Percentiles rank a stretch among this genome's conserved stretches.
Conservation (phyloP, 2,329 filamentous ascomycete genomes). For the Sporothrix variecibatus region DNA sequence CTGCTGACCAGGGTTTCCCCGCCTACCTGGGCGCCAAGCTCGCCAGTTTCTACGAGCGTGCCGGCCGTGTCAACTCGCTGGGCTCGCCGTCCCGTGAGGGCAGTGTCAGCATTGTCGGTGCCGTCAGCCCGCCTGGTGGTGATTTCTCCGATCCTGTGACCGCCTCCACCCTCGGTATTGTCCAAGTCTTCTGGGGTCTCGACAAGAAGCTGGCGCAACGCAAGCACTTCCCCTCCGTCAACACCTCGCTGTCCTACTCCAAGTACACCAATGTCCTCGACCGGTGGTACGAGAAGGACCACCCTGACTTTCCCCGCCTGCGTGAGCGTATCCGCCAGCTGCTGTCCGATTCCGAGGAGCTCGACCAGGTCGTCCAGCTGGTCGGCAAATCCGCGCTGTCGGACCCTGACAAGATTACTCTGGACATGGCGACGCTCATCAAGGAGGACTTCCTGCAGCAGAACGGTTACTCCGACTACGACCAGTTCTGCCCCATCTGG, state of each 20-base stretch:
- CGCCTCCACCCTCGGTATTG: slow-evolving; percentile 88
- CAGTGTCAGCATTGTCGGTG: slow-evolving; percentile 96
- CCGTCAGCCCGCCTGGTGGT: slow-evolving; percentile 91
- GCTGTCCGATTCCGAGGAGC: slow-evolving; percentile 90
- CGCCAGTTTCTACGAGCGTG: slow-evolving; percentile 98
- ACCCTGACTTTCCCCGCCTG: slow-evolving; percentile 89
- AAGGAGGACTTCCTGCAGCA: slow-evolving; percentile 99
- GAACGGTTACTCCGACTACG: slow-evolving; percentile 98
- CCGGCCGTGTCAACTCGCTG: slow-evolving; percentile 80
- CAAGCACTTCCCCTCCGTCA: slow-evolving; percentile 99
- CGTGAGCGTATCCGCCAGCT: slow-evolving; percentile 93
- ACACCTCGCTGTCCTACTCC: slow-evolving; percentile 91
- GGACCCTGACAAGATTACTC: slow-evolving; percentile 96
- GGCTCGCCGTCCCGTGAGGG: slow-evolving; percentile 87
- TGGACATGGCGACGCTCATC: slow-evolving; percentile 86
- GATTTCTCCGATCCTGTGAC: slow-evolving; percentile 99
- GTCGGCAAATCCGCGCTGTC: slow-evolving; percentile 96
- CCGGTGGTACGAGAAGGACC: slow-evolving; percentile 91
- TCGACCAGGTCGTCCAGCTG: slow-evolving; percentile 97
- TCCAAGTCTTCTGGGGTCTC: slow-evolving; percentile 99
- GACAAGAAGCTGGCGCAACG: slow-evolving; percentile 99
- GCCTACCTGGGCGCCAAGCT: slow-evolving; percentile 96
- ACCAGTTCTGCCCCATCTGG: slow-evolving; percentile 99
- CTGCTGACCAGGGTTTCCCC: slow-evolving; percentile 98
- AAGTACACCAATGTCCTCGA: slow-evolving; percentile 91